phyloP scores from a whole-genome alignment of 129 eudicot genomes.

The Kitagawia praeruptora region DNA sequence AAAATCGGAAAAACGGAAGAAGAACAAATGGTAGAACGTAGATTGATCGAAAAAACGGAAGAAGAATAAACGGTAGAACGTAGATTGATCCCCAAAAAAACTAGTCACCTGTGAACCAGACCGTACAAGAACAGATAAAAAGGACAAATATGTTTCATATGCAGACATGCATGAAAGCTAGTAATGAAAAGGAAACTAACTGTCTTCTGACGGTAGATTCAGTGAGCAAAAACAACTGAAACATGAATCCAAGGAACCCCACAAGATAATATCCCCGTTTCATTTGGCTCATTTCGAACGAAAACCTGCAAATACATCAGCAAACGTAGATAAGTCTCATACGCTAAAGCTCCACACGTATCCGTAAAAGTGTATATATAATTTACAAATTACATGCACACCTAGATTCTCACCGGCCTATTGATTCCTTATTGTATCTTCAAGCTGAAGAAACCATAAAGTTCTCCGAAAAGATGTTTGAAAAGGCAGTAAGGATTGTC shows the following conservation, averaged over 20 bases:
- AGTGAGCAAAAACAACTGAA: not conserved
- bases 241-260: constrained; percentile 6
- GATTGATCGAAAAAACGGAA: not conserved
- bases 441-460: constrained; percentile 2
- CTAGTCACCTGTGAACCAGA: too few species aligned
- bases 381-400: not conserved
- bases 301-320: not conserved
- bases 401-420: not conserved
- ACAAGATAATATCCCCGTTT: not conserved
- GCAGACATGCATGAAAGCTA: not conserved
- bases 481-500: not conserved
- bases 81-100: not conserved
- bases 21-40: too few species aligned
- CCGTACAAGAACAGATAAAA: not conserved
- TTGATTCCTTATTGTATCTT: constrained; percentile 3
- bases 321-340: not conserved
- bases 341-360: not conserved
- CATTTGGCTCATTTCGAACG: not conserved
- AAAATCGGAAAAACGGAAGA: too few species aligned
- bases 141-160: not conserved
- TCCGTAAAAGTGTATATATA: not conserved
- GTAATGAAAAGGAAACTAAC: not conserved
- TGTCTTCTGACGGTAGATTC: constrained; percentile 3
- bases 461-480: not conserved
- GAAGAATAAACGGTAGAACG: too few species aligned